These are phyloP conservation scores for Fusarium sp. DNA, from an alignment of 2,329 filamentous ascomycete genomes.

Conservation along the genomic window DNA sequence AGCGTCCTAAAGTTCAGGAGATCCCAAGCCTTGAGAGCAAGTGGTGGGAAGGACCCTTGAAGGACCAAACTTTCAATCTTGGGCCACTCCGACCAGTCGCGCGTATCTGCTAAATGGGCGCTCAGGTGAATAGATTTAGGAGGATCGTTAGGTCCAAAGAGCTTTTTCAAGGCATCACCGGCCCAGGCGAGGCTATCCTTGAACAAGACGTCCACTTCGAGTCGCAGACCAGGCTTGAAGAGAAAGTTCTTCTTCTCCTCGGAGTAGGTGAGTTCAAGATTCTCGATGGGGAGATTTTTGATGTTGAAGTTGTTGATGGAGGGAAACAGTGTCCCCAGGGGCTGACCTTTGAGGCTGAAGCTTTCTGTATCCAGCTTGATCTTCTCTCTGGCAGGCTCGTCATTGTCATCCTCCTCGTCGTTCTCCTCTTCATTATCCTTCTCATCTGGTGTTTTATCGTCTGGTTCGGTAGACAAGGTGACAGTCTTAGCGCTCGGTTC, in stretches of 20 bases:
- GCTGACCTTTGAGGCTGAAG: background rate
- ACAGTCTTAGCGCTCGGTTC: background rate
- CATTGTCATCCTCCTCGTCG: accelerated
- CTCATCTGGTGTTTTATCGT: no score
- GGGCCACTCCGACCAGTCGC: background rate
- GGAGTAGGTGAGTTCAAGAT: accelerated
- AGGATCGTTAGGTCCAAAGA: background rate
- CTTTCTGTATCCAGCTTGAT: background rate
- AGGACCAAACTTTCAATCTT: background rate
- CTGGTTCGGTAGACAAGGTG: background rate
- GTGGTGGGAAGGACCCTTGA: background rate
- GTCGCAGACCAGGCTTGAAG: background rate
- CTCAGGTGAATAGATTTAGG: background rate
- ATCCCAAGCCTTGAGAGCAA: background rate
- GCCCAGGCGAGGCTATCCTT: background rate
- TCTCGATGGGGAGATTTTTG: accelerated
- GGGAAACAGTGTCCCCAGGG: background rate
- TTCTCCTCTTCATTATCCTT: background rate
- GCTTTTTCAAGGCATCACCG: accelerated
- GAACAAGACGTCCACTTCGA: background rate
- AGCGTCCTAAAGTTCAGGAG: background rate
- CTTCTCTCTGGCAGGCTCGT: background rate
- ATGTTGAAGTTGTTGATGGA: background rate
- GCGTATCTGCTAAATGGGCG: background rate
- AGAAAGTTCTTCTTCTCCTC: background rate